Percentiles rank a stretch among this genome's conserved stretches.
Conservation (phyloP, 192 early-diverging fungal species). For the Chytriomyces sp. region DNA sequence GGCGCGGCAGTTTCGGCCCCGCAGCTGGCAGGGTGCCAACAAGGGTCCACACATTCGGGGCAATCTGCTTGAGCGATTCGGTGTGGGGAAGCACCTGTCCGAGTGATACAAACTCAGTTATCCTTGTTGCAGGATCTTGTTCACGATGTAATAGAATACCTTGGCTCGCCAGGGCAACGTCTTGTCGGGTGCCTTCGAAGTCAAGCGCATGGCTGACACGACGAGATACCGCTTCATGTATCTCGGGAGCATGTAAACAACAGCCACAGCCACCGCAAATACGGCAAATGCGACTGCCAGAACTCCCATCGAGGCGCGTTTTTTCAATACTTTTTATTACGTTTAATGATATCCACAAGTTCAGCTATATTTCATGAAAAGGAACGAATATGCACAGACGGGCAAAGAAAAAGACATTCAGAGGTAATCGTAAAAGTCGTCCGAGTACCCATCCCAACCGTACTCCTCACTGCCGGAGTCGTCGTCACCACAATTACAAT, state of each 20-base stretch:
- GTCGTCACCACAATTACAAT: too few species aligned
- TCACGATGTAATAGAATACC: too few species aligned
- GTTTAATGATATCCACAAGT: too few species aligned
- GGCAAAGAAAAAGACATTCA: too few species aligned
- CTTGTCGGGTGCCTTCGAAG: neutral
- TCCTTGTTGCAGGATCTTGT: too few species aligned
- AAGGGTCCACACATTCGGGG: slow-evolving; percentile 11
- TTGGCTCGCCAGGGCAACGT: neutral
- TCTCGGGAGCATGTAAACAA: neutral
- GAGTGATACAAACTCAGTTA: too few species aligned
- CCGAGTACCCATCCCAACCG: too few species aligned
- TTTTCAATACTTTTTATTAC: too few species aligned
- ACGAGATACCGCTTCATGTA: neutral
- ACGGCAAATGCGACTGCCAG: neutral
- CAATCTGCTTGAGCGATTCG: neutral
- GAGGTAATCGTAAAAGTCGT: too few species aligned
- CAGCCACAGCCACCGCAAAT: neutral
- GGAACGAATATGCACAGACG: too few species aligned
- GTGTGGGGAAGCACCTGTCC: neutral
- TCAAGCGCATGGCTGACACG: neutral
- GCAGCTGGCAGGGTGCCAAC: neutral
- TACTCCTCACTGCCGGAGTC: too few species aligned
- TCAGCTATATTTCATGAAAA: too few species aligned
- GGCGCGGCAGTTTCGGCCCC: neutral
- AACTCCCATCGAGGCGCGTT: neutral